Base-by-base conservation (phyloP, 192 early-diverging fungal genomes). In the Backusella circina region DNA sequence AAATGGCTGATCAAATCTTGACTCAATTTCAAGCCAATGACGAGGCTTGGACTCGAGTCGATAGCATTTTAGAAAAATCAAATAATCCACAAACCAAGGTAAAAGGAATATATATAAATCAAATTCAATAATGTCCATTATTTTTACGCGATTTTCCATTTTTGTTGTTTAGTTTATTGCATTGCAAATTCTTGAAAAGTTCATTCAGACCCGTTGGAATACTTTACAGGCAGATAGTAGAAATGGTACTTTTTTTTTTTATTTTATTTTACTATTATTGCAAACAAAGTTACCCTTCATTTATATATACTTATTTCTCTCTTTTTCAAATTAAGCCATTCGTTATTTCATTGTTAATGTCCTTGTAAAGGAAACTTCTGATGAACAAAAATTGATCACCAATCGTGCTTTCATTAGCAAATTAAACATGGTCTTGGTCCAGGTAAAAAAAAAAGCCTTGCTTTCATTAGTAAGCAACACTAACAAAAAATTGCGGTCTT, bases 141-240 rank as follows among this genome's bases (percentile, higher is more conserved):
- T 57, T 32, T 54, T 35, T 47, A 66, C 28, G 30, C 31, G 21
- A 65, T 57, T 67, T 33, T 21, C 31, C 64, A 74, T 65, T 67
- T 8, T 21, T 47, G 13, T n/a, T n/a, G n/a, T 65, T 31, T 73
- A 80, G 79, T 84, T 76, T 61, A 65, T 99, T 82, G 98, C 96
- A 69, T 88, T 99, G 66, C 90, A 92, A 74, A 93, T 99, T 47
- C 85, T 99, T 65, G 98, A 98, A 80, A 94, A 93, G 79, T 89
- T 98, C 32, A 94, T 99, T 81, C 95, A 97, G 83, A 97, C 94
- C 38, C 90, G 95, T 85, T 99, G 98, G 98, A 99, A 99, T 85
- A 93, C 95, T 23, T 86, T 99, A 65, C 94, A 93, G 26, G 85
- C 82, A 30, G 92, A 92, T 50, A 91, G 96, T 77, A 90, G 95